Evolutionary conservation across 768 basidiomycete genomes (phyloP).

Genomic region (Hericium coralloides): DNA sequence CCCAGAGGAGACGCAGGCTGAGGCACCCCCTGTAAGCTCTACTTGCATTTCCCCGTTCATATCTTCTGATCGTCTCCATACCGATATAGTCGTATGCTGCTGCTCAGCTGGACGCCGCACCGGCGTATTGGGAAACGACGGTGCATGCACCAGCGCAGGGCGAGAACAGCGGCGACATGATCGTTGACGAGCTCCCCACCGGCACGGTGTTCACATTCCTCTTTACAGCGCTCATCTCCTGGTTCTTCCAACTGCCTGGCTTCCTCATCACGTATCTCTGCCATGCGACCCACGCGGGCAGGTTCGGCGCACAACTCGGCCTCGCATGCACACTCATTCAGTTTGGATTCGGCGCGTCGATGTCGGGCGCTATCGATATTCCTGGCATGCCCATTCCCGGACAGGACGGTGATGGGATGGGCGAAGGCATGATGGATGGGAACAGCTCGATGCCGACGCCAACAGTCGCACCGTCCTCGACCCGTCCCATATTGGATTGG

Average conservation of each 20-base stretch:
- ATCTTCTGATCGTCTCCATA: background rate
- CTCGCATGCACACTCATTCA: conserved; percentile 95
- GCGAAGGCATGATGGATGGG: conserved; percentile 8
- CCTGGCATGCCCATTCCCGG: background rate
- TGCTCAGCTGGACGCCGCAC: conserved; percentile 84
- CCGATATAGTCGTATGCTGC: conserved; percentile 65
- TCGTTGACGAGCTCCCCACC: conserved; percentile 87
- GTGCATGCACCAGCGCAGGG: conserved; percentile 66
- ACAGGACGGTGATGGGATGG: background rate
- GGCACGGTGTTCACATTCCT: conserved; percentile 70
- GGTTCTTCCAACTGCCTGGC: conserved; percentile 96
- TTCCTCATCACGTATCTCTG: conserved; percentile 91
- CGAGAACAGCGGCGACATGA: conserved; percentile 51
- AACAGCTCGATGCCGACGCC: conserved; percentile 7
- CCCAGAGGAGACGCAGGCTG: conserved; percentile 77
- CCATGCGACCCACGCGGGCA: conserved; percentile 85
- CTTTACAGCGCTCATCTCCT: conserved; percentile 76
- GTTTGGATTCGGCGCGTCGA: conserved; percentile 68
- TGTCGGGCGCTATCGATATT: conserved; percentile 17
- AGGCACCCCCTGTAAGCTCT: conserved; percentile 72
- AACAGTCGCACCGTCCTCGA: background rate
- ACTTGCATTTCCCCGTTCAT: background rate
- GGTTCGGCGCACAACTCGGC: conserved; percentile 88
- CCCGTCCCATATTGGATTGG: background rate
- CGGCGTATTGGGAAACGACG: conserved; percentile 96